Evolutionary conservation across 2,329 filamentous ascomycete genomes (phyloP).

Genomic region (Hypoxylon sp.): DNA sequence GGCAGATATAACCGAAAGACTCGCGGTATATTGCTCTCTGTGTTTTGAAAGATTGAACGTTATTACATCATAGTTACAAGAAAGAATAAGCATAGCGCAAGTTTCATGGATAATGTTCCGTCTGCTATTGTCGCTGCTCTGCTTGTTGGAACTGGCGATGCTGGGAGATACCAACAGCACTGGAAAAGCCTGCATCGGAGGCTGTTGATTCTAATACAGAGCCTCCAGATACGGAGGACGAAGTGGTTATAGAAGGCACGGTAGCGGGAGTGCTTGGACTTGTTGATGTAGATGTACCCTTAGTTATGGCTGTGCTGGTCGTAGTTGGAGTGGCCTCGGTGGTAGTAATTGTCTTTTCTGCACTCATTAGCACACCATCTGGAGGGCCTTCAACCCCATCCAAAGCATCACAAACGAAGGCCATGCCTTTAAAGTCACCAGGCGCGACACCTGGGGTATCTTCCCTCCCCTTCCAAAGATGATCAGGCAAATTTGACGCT

Average conservation of each 20-base stretch:
- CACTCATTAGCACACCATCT: background rate
- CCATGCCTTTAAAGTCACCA: conserved; percentile 28
- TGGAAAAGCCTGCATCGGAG: conserved; percentile 5
- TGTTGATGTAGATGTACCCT: background rate
- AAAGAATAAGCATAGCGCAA: background rate
- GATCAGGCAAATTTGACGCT: conserved; percentile 9
- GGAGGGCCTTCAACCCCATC: conserved; percentile 2
- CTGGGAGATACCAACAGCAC: background rate
- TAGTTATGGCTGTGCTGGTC: background rate
- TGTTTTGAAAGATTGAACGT: background rate
- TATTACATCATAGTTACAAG: background rate
- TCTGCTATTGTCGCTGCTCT: background rate
- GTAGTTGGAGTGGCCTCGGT: background rate
- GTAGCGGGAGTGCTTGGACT: background rate
- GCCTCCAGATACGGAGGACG: background rate
- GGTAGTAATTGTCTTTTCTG: background rate
- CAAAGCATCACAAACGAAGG: conserved; percentile 18
- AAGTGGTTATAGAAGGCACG: background rate
- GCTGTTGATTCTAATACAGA: background rate
- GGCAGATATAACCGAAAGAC: background rate
- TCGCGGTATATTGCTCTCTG: background rate
- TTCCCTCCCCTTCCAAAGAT: background rate
- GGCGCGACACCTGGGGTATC: conserved; percentile 19
- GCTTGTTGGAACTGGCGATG: conserved; percentile 3
- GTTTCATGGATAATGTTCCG: background rate